phyloP scores from a whole-genome alignment of 2,329 filamentous ascomycete species.

The Diaporthe vexans region DNA sequence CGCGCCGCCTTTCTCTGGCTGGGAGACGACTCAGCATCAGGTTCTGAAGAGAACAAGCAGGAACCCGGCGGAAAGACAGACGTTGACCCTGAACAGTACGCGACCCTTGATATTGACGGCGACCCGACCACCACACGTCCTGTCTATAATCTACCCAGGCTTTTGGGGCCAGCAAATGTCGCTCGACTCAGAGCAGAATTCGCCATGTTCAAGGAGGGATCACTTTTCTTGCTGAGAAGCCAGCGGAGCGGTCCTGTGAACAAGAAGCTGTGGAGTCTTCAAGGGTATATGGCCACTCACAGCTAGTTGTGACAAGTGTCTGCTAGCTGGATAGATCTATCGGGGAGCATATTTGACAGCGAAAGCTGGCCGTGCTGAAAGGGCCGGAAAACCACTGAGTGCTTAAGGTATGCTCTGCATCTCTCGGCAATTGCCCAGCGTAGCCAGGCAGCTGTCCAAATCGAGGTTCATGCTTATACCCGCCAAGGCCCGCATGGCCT shows the following conservation, averaged over 20 bases:
- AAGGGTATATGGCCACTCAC: conserved; percentile 63
- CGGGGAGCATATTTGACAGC: too few relatives aligned
- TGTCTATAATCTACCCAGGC: conserved; percentile 65
- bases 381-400: too few relatives aligned
- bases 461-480: neutral
- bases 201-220: conserved; percentile 52
- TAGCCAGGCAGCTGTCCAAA: neutral
- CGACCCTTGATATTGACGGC: conserved; percentile 59
- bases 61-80: neutral
- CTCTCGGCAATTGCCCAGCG: too few relatives aligned
- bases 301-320: neutral
- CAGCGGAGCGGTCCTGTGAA: conserved; percentile 61
- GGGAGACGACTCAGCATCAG: conserved; percentile 25
- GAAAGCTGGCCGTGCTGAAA: neutral
- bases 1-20: conserved; percentile 64
- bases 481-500: conserved; percentile 4
- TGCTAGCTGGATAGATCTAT: neutral
- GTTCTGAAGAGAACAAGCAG: neutral
- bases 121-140: conserved; percentile 55
- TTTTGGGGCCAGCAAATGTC: conserved; percentile 65
- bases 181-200: conserved; percentile 55
- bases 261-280: conserved; percentile 69
- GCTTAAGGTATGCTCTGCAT: neutral
- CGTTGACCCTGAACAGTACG: conserved; percentile 53
- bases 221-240: conserved; percentile 60